Percentiles rank a stretch among this genome's conserved stretches.
These are phyloP conservation scores for Rhypophila decipiens DNA, from an alignment of 495 filamentous ascomycete species.

Conservation along the genomic window DNA sequence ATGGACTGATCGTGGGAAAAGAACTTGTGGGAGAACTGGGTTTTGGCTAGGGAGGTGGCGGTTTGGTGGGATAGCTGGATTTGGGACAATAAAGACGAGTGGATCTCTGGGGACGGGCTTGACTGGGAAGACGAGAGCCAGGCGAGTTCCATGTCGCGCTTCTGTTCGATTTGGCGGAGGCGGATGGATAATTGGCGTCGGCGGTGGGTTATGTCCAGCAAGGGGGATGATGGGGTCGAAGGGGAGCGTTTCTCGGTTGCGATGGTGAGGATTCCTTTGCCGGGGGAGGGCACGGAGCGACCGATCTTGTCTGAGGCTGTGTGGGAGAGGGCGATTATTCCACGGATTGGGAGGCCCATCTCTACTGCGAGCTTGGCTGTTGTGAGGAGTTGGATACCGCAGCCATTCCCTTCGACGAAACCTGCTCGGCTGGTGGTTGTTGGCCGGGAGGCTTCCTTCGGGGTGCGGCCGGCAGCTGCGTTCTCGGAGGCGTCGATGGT, in stretches of 20 bases:
- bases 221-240: conserved; percentile 72
- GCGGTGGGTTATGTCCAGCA: conserved; percentile 84
- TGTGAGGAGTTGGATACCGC: conserved; percentile 93
- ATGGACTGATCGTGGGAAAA: conserved; percentile 72
- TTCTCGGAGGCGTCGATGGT: conserved; percentile 89
- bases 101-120: conserved; percentile 83
- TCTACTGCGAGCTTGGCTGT: conserved; percentile 81
- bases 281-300: conserved; percentile 84
- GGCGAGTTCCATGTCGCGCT: no score
- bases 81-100: no score
- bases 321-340: conserved; percentile 76
- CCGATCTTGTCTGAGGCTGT: conserved; percentile 94
- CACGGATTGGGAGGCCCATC: conserved; percentile 94
- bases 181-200: conserved; percentile 74
- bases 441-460: conserved; percentile 86
- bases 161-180: no score
- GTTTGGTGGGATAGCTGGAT: no score
- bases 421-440: conserved; percentile 86
- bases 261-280: conserved; percentile 67
- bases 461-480: conserved; percentile 79
- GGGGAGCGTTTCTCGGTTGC: conserved; percentile 54
- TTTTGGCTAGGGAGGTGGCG: conserved; percentile 66
- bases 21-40: conserved; percentile 57
- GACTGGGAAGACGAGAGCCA: conserved; percentile 82
- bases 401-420: conserved; percentile 96